Evolutionary conservation across 2,329 filamentous ascomycete genomes (phyloP), one percentile per base, ranked within the genome.

Genomic region (Alternaria triticina): DNA sequence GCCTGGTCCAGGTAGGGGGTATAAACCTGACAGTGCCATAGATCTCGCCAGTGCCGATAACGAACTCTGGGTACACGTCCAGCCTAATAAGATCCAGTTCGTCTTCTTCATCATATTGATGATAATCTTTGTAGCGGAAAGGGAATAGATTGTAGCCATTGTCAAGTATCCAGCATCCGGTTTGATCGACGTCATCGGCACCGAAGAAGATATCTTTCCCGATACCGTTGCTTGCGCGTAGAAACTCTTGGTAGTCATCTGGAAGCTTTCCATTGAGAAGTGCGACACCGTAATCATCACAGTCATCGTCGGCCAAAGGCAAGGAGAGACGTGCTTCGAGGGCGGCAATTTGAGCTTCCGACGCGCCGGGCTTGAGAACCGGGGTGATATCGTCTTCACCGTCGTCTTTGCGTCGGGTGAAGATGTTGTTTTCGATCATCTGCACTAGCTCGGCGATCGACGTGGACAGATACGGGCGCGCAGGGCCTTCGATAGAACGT

Each of bases 191-290:
- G 13, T 15, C 30, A 5, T 63, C 51, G 5, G 30, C 25, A 5
- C 45, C 22, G 33, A 27, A 56, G 45, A 63, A 60, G 2, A 61
- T 20, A 8, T 55, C 27, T 15, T 25, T 10, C 5, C 52, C 56
- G 45, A 59, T 59, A 12, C 63, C 63, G 46, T 65, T 65, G 12
- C 36, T 55, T 10, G 30, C 36, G 8, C 27, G 57, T 12, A 64
- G 54, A 15, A 64, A 61, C 4, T 33, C 33, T 47, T 49, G 59
- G 54, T 64, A 61, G 33, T 64, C 54, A 7, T 59, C 43, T 44
- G 64, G 49, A 22, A 64, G 49, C n/a, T 30, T 23, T 23, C 15
- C 49, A 6, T 17, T 13, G 11, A 33, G 46, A 3, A 46, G 47
- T 15, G 44, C 30, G 9, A 28, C 15, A 12, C 23, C 4, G 20